phyloP scores from a whole-genome alignment of 495 filamentous ascomycete genomes.

The Aspergillus indologenus region DNA sequence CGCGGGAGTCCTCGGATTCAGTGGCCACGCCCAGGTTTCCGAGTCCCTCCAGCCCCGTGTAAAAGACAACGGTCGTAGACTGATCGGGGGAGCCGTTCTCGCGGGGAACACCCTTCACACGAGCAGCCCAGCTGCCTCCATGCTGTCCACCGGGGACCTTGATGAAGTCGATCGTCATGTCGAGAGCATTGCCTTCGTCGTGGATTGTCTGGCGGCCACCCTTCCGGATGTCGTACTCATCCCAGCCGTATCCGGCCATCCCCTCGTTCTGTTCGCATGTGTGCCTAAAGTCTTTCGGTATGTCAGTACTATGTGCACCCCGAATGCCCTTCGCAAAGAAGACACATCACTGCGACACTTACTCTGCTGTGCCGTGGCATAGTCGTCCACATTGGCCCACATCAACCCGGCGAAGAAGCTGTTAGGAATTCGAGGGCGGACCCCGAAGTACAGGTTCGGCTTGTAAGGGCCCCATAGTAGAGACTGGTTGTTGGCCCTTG shows the following conservation, averaged over 20 bases:
- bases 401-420: conserved; percentile 80
- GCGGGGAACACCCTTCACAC: conserved; percentile 78
- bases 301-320: conserved; percentile 1
- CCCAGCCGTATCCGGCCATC: conserved; percentile 97
- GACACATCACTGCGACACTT: conserved; percentile 34
- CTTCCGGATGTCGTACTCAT: conserved; percentile 83
- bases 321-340: conserved; percentile 7
- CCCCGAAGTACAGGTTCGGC: conserved; percentile 93
- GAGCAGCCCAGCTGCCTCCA: conserved; percentile 87
- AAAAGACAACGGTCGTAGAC: conserved; percentile 77
- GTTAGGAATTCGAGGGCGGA: conserved; percentile 82
- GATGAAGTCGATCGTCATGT: conserved; percentile 88
- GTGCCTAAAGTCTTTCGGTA: conserved; percentile 71
- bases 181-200: conserved; percentile 80
- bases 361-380: conserved; percentile 74
- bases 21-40: conserved; percentile 60
- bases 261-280: conserved; percentile 94
- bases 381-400: conserved; percentile 88
- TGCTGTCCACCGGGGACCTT: conserved; percentile 86
- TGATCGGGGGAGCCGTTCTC: conserved; percentile 62
- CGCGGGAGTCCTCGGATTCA: conserved; percentile 48
- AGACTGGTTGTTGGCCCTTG: conserved; percentile 69
- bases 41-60: conserved; percentile 73
- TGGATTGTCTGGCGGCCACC: conserved; percentile 88
- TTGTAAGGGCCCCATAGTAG: conserved; percentile 96